phyloP scores from a whole-genome alignment of 1,284 basidiomycete genomes.

The Xerocomus amazonicus region DNA sequence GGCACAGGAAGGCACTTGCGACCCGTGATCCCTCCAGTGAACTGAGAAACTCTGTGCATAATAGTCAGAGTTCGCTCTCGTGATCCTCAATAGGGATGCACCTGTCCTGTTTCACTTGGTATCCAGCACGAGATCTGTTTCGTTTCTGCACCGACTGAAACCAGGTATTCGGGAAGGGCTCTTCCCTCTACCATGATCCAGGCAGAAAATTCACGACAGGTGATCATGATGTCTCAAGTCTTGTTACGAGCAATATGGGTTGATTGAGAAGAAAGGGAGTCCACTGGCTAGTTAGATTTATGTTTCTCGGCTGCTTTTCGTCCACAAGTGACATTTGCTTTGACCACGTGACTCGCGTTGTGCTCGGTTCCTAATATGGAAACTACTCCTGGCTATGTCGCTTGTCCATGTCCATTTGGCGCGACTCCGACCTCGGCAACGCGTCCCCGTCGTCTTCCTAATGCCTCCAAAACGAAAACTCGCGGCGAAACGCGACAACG shows the following conservation, averaged over 20 bases:
- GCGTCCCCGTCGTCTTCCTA: not conserved
- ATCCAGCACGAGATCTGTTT: conserved; percentile 62
- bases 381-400: conserved; percentile 3
- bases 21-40: conserved; percentile 59
- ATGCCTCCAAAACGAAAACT: conserved; percentile 34
- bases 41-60: conserved; percentile 48
- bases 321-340: not conserved
- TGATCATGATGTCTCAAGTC: conserved; percentile 38
- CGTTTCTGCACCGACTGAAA: conserved; percentile 40
- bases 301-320: no score
- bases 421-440: conserved; percentile 3
- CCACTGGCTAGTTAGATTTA: no score
- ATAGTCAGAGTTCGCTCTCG: conserved; percentile 1
- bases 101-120: conserved; percentile 54
- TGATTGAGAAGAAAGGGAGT: no score
- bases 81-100: conserved; percentile 24
- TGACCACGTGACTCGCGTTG: conserved; percentile 11
- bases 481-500: conserved; percentile 18
- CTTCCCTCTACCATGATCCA: conserved; percentile 51
- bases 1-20: conserved; percentile 47
- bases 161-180: conserved; percentile 49
- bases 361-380: conserved; percentile 3
- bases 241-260: no score
- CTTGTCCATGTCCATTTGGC: conserved; percentile 1
- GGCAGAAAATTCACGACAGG: conserved; percentile 57